Conservation (phyloP, 2,329 filamentous ascomycete genomes). For the Chrysoporthe puriensis region DNA sequence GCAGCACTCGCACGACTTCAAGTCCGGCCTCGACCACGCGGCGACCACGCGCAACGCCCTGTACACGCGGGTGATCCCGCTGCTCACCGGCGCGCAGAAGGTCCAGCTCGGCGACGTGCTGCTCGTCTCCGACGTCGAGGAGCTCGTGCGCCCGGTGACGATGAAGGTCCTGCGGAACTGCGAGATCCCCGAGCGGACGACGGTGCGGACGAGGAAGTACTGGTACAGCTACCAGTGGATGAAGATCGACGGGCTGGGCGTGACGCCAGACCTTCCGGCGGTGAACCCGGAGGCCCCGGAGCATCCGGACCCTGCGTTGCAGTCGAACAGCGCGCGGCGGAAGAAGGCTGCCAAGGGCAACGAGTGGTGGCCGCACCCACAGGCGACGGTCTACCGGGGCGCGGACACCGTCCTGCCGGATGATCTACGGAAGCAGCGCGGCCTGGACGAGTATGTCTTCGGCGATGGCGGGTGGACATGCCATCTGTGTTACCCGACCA, state of each 20-base stretch:
- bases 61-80: constrained; percentile 43
- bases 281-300: not conserved
- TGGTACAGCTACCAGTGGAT: constrained; percentile 46
- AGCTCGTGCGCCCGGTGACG: constrained; percentile 44
- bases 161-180: constrained; percentile 42
- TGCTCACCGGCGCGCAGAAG: constrained; percentile 38
- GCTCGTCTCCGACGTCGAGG: constrained; percentile 56
- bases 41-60: constrained; percentile 44
- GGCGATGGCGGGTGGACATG: constrained; percentile 52
- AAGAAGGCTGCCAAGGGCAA: constrained; percentile 23
- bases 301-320: not conserved
- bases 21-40: constrained; percentile 41
- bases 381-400: constrained; percentile 48
- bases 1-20: constrained; percentile 34
- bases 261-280: not conserved
- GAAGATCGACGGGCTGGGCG: constrained; percentile 29
- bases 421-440: constrained; percentile 39
- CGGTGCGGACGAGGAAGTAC: constrained; percentile 41
- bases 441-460: constrained; percentile 38
- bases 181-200: constrained; percentile 38
- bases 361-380: constrained; percentile 47
- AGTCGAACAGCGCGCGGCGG: not conserved
- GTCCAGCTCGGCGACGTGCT: constrained; percentile 45
- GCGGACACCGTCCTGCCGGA: constrained; percentile 44
- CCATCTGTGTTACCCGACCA: constrained; percentile 46